Evolutionary conservation across 371 early-diverging fungal species (phyloP), one percentile per base, ranked within the genome.

Genomic region (Mortierella polycephala): DNA sequence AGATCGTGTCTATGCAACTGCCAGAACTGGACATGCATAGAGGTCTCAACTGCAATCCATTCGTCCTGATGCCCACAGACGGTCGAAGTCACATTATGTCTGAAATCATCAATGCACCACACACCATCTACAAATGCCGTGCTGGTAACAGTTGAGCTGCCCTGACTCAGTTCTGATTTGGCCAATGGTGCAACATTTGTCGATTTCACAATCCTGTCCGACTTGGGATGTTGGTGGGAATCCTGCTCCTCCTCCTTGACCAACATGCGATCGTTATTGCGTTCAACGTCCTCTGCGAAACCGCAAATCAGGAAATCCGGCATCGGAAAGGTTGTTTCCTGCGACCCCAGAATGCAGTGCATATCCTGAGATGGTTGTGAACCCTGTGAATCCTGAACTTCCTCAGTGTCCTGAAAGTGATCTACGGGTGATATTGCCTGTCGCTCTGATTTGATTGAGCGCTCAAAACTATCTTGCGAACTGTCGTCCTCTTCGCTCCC

Each of bases 21-120:
- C 75, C 69, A 75, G 59, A 75, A 66, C 39, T 69, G 70, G 9
- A 75, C 62, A 20, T 75, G 65, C n/a, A 16, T 40, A 9, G 57
- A 45, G 20, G 75, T 58, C 54, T 75, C 75, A 10, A 75, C 16
- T 0, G 75, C 62, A 39, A 75, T 49, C 75, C 75, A 75, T 7
- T 49, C 30, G 2, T 70, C 63, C 23, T 5, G 11, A 18, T 65
- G 46, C 7, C 70, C 63, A 20, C 71, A 75, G 21, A 55, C 41
- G 18, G 59, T 55, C 8, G 62, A 62, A 6, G 21, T 13, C 2
- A 67, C 55, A 2, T 39, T 52, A 39, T 46, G 7, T 8, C 30
- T 52, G 50, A 41, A 40, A 39, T 69, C 63, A 16, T 69, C 70
- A 21, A 75, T 75, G n/a, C 75, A 75, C 75, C 75, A 75, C 11